Percentiles rank a stretch among this genome's conserved stretches.
Conservation (phyloP, 2,329 filamentous ascomycete genomes). For the Colletotrichum liaoningense region DNA sequence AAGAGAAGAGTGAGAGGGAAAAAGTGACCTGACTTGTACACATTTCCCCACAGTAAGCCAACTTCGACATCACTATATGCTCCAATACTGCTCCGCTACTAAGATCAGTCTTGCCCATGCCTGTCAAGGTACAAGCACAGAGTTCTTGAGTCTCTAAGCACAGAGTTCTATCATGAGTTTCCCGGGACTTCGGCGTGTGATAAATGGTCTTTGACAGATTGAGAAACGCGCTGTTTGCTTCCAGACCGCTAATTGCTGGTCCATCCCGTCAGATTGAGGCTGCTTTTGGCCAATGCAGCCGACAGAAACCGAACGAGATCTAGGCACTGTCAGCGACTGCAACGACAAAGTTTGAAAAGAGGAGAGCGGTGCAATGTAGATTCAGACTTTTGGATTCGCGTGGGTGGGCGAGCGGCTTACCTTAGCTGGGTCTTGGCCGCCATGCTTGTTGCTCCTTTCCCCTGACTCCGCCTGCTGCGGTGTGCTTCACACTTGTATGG, state of each 20-base stretch:
- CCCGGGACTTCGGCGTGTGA: not conserved
- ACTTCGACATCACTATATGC: not conserved
- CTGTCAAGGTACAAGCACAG: not conserved
- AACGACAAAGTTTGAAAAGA: not conserved
- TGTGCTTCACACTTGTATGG: not conserved
- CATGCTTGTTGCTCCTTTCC: constrained; percentile 6
- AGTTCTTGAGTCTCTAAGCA: not conserved
- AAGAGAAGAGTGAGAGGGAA: not conserved
- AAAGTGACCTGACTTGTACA: constrained; percentile 1
- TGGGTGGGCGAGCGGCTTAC: not conserved
- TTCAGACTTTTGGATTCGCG: not conserved
- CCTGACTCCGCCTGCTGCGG: not conserved
- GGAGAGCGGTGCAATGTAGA: not conserved
- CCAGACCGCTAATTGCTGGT: not conserved
- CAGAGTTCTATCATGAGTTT: not conserved
- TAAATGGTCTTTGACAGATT: not conserved
- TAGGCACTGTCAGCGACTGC: not conserved
- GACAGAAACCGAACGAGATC: not conserved
- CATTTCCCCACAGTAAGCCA: not conserved
- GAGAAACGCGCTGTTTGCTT: not conserved
- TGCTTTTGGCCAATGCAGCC: not conserved
- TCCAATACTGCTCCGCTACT: not conserved
- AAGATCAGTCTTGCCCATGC: not conserved
- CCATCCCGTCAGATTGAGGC: not conserved
- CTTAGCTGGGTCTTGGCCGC: constrained; percentile 7